phyloP scores from a whole-genome alignment of 1,284 basidiomycete species.

The Cryptococcus wingfieldii region DNA sequence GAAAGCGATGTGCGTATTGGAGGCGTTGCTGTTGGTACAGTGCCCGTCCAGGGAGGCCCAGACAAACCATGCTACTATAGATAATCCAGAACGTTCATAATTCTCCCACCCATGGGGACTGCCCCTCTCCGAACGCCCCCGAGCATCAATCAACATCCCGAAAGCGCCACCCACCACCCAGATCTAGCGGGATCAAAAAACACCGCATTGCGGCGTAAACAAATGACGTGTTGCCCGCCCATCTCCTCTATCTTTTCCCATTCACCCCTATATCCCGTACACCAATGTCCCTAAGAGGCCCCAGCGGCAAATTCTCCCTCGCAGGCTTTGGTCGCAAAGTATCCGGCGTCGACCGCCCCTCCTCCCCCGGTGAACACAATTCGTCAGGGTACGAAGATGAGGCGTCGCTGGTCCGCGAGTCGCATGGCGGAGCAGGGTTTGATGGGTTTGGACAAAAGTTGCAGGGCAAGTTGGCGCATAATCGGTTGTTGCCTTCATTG shows the following conservation, averaged over 20 bases:
- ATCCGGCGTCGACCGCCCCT: slow-evolving; percentile 10
- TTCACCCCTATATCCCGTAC: background rate
- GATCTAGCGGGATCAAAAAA: too few relatives aligned
- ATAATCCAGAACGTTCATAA: too few relatives aligned
- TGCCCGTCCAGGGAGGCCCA: too few relatives aligned
- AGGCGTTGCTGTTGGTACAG: too few relatives aligned
- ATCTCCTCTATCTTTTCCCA: background rate
- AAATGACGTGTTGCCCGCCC: background rate
- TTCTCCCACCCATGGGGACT: too few relatives aligned
- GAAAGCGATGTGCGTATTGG: too few relatives aligned
- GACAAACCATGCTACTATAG: too few relatives aligned
- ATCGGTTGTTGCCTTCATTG: slow-evolving; percentile 58
- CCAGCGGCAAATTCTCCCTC: slow-evolving; percentile 42
- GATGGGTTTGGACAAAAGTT: slow-evolving; percentile 37
- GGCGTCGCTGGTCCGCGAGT: slow-evolving; percentile 4
- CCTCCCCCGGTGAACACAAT: slow-evolving; percentile 3
- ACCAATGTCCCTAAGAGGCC: slow-evolving; percentile 31
- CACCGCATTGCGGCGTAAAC: too few relatives aligned
- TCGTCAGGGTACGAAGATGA: slow-evolving; percentile 4
- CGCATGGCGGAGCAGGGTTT: slow-evolving; percentile 11
- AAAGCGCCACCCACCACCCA: too few relatives aligned
- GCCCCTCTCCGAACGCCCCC: too few relatives aligned
- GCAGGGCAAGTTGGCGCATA: slow-evolving; percentile 43
- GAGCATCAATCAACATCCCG: too few relatives aligned
- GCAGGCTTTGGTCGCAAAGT: slow-evolving; percentile 30